Evolutionary conservation across 768 basidiomycete species (phyloP).

Genomic region (Myochromella boudieri): DNA sequence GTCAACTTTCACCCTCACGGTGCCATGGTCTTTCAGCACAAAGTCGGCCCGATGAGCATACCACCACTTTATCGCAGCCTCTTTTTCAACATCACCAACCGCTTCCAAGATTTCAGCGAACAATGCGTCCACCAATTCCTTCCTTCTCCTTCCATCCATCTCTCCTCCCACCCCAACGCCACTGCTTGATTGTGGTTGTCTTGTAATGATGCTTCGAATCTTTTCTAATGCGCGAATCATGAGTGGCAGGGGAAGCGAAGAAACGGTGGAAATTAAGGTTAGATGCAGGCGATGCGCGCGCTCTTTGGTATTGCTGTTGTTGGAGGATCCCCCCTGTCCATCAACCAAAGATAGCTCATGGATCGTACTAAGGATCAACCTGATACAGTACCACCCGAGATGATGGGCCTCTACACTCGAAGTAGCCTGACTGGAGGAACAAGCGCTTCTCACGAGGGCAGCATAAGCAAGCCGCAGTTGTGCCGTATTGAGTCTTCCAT

Average conservation of each 20-base stretch:
- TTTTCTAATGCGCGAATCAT: slow-evolving; percentile 57
- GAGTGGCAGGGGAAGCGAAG: slow-evolving; percentile 58
- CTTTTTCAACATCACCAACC: slow-evolving; percentile 71
- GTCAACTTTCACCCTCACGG: not conserved
- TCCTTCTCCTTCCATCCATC: slow-evolving; percentile 21
- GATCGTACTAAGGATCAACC: slow-evolving; percentile 51
- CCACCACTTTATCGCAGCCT: slow-evolving; percentile 74
- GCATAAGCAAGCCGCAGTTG: slow-evolving; percentile 78
- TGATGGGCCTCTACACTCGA: slow-evolving; percentile 29
- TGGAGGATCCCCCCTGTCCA: slow-evolving; percentile 19
- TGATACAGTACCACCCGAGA: slow-evolving; percentile 72
- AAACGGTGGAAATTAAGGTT: slow-evolving; percentile 62
- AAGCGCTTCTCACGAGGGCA: slow-evolving; percentile 65
- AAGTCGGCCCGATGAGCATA: slow-evolving; percentile 38
- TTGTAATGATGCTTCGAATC: slow-evolving; percentile 35
- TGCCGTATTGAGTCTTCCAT: slow-evolving; percentile 55
- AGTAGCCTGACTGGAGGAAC: slow-evolving; percentile 29
- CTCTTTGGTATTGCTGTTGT: slow-evolving; percentile 16
- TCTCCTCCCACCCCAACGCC: slow-evolving; percentile 14
- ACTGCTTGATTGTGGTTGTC: slow-evolving; percentile 23
- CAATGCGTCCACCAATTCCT: slow-evolving; percentile 54
- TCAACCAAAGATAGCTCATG: slow-evolving; percentile 24
- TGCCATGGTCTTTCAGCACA: slow-evolving; percentile 1
- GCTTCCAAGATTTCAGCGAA: slow-evolving; percentile 64
- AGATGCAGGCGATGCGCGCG: slow-evolving; percentile 59